Conservation (phyloP, 306 rosid species). For the Vigna angularis region DNA sequence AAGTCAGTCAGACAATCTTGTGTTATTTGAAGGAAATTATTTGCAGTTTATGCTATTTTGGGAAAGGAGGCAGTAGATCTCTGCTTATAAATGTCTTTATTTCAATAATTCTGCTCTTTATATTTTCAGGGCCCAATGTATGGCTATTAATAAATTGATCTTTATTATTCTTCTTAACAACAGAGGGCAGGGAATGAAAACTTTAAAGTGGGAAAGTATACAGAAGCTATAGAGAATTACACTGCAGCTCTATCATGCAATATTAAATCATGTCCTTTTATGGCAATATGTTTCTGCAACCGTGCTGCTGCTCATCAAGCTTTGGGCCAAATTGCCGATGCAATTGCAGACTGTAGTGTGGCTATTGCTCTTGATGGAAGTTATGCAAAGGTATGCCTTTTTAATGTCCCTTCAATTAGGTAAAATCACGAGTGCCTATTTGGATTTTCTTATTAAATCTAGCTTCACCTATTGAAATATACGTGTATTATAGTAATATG, state of each 20-base stretch:
- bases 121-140: neutral
- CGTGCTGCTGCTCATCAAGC: conserved; percentile 98
- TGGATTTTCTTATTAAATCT: conserved; percentile 28
- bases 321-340: conserved; percentile 86
- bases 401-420: conserved; percentile 8
- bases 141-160: conserved; percentile 24
- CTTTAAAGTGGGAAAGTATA: conserved; percentile 65
- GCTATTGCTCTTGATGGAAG: conserved; percentile 87
- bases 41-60: neutral
- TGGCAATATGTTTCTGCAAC: conserved; percentile 88
- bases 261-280: conserved; percentile 78
- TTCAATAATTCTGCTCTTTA: neutral
- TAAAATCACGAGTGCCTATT: conserved; percentile 37
- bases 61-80: no score
- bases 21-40: no score
- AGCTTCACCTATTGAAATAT: conserved; percentile 25
- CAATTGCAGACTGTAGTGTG: conserved; percentile 91
- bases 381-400: conserved; percentile 77
- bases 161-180: conserved; percentile 45
- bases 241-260: conserved; percentile 79
- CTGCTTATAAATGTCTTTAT: no score
- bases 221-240: conserved; percentile 83
- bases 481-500: conserved; percentile 4
- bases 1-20: no score
- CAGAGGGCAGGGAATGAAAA: conserved; percentile 89